Percentiles rank a stretch among this genome's conserved stretches.
Conservation (phyloP, 345 rosid species). For the Sonneratia alba region DNA sequence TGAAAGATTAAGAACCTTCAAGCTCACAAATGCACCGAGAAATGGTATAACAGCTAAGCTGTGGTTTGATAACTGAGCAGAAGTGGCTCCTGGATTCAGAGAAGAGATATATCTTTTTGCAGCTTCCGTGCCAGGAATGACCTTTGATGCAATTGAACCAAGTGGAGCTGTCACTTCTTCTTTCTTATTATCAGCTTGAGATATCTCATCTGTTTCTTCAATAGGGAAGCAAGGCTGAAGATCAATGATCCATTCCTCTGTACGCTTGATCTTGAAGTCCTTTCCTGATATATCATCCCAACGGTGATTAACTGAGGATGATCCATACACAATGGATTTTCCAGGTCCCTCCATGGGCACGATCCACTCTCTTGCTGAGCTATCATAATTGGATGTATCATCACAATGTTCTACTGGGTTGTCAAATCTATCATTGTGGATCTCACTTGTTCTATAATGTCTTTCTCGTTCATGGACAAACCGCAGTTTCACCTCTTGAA, state of each 20-base stretch:
- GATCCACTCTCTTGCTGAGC: slow-evolving; percentile 60
- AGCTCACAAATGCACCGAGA: slow-evolving; percentile 60
- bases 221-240: slow-evolving; percentile 50
- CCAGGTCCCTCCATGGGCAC: slow-evolving; percentile 40
- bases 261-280: slow-evolving; percentile 68
- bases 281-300: slow-evolving; percentile 37
- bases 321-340: slow-evolving; percentile 35
- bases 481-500: slow-evolving; percentile 25
- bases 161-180: slow-evolving; percentile 26
- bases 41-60: slow-evolving; percentile 70
- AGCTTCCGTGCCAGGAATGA: slow-evolving; percentile 61
- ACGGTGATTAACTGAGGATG: slow-evolving; percentile 12
- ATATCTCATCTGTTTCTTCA: slow-evolving; percentile 41
- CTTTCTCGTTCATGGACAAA: slow-evolving; percentile 21
- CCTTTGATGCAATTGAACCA: slow-evolving; percentile 27
- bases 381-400: slow-evolving; percentile 44
- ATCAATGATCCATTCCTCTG: slow-evolving; percentile 77
- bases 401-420: slow-evolving; percentile 30
- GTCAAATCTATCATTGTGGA: slow-evolving; percentile 28
- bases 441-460: slow-evolving; percentile 18
- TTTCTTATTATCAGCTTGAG: slow-evolving; percentile 20
- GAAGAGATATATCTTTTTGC: slow-evolving; percentile 71
- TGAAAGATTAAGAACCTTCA: slow-evolving; percentile 78
- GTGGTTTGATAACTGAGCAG: slow-evolving; percentile 73
- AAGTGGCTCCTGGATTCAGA: slow-evolving; percentile 51